Conservation (phyloP, 1,284 basidiomycete species). For the Heliocybe sulcata region DNA sequence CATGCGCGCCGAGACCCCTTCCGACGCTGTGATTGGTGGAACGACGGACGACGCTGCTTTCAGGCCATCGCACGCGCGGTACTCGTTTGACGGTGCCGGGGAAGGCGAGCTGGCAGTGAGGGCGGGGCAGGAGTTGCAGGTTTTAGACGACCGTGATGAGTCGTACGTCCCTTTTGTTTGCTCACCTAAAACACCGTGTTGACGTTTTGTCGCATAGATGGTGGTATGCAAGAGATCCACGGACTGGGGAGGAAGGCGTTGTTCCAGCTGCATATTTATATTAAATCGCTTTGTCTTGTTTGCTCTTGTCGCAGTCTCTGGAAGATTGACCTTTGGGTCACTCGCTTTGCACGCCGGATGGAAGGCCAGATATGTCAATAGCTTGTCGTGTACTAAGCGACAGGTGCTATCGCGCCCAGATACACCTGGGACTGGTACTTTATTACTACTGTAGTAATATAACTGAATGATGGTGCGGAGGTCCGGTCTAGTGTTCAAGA, state of each 20-base stretch:
- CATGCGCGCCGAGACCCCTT: constrained; percentile 70
- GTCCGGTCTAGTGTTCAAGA: not conserved
- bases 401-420: not conserved
- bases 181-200: constrained; percentile 9
- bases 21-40: constrained; percentile 57
- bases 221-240: constrained; percentile 85
- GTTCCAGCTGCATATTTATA: constrained; percentile 86
- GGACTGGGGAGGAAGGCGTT: constrained; percentile 76
- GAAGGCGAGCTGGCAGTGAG: constrained; percentile 70
- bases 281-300: constrained; percentile 24
- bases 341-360: constrained; percentile 1
- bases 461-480: not conserved
- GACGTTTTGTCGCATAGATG: constrained; percentile 44
- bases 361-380: not conserved
- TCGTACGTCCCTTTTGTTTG: constrained; percentile 46
- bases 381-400: not conserved
- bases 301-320: constrained; percentile 21
- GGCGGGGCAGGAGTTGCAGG: constrained; percentile 66
- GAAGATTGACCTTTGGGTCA: constrained; percentile 25
- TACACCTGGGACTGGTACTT: not conserved
- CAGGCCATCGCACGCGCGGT: constrained; percentile 69
- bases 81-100: constrained; percentile 71
- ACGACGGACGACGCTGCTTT: constrained; percentile 54
- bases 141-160: constrained; percentile 72
- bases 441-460: not conserved